A percentile compares a stretch with the other conserved stretches of the same genome.
phyloP scores from a whole-genome alignment of 2,329 filamentous ascomycete genomes.

The Phyllosticta paracitricarpa region DNA sequence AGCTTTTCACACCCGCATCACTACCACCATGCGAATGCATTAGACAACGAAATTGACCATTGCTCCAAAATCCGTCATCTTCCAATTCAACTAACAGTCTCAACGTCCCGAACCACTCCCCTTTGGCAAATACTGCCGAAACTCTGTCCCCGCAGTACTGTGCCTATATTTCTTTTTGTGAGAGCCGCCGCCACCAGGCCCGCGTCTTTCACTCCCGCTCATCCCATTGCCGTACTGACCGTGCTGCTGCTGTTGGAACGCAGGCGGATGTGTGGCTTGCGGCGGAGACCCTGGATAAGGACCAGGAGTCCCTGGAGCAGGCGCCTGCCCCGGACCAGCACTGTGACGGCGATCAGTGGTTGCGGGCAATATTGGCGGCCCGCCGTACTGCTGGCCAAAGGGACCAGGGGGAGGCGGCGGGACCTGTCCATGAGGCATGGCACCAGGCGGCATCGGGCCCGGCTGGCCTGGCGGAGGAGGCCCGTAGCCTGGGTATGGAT shows the following conservation, averaged over 20 bases:
- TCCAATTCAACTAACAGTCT: not conserved
- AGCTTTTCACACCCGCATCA: not conserved
- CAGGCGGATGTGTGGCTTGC: constrained; percentile 1
- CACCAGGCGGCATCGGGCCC: not conserved
- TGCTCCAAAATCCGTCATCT: not conserved
- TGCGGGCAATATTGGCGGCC: constrained; percentile 30
- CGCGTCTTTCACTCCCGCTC: constrained; percentile 1
- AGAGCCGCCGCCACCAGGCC: not conserved
- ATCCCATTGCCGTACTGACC: constrained; percentile 1
- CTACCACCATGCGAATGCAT: not conserved
- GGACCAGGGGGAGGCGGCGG: constrained; percentile 3
- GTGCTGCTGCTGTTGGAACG: constrained; percentile 8
- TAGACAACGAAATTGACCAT: not conserved
- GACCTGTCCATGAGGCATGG: not conserved
- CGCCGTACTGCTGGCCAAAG: constrained; percentile 24
- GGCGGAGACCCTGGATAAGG: constrained; percentile 3
- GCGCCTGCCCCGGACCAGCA: not conserved
- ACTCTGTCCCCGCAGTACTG: constrained; percentile 4
- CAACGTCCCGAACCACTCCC: constrained; percentile 1
- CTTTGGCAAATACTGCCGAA: constrained; percentile 1
- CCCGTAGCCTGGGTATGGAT: constrained; percentile 2
- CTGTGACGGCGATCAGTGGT: constrained; percentile 20
- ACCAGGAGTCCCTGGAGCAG: not conserved
- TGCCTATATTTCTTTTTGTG: constrained; percentile 2
- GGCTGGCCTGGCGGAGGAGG: not conserved